Percentiles rank a stretch among this genome's conserved stretches.
These are phyloP conservation scores for Monosporascus ibericus DNA, from an alignment of 2,329 filamentous ascomycete species.

Conservation along the genomic window DNA sequence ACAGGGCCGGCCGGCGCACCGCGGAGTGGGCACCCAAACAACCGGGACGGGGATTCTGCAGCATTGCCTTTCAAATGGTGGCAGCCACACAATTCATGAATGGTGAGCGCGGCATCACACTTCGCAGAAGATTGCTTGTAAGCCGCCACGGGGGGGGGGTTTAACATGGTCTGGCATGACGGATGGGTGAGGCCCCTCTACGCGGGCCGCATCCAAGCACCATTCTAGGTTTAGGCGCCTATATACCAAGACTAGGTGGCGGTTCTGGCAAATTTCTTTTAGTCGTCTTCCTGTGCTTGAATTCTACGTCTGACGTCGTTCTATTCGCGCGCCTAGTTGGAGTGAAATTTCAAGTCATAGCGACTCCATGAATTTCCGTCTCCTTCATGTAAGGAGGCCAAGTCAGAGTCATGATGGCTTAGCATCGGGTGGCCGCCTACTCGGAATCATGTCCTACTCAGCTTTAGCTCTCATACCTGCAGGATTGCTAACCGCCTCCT, in stretches of 20 bases:
- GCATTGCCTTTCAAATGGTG: not conserved
- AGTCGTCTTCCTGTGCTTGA: not conserved
- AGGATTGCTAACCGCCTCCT: conserved; percentile 23
- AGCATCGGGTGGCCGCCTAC: not conserved
- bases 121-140: not conserved
- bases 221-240: not conserved
- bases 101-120: not conserved
- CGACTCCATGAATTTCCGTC: not conserved
- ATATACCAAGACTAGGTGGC: no score
- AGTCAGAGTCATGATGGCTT: not conserved
- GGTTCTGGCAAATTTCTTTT: not conserved
- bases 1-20: not conserved
- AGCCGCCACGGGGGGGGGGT: not conserved
- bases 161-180: not conserved
- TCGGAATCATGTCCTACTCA: conserved; percentile 6
- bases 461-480: conserved; percentile 12
- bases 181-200: not conserved
- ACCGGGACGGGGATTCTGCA: not conserved
- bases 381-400: not conserved
- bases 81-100: not conserved
- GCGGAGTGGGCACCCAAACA: not conserved
- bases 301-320: not conserved
- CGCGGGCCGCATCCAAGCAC: not conserved
- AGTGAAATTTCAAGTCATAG: not conserved
- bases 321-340: not conserved